These are phyloP conservation scores for Collybia sordida DNA, from an alignment of 768 basidiomycete species.

Conservation along the genomic window DNA sequence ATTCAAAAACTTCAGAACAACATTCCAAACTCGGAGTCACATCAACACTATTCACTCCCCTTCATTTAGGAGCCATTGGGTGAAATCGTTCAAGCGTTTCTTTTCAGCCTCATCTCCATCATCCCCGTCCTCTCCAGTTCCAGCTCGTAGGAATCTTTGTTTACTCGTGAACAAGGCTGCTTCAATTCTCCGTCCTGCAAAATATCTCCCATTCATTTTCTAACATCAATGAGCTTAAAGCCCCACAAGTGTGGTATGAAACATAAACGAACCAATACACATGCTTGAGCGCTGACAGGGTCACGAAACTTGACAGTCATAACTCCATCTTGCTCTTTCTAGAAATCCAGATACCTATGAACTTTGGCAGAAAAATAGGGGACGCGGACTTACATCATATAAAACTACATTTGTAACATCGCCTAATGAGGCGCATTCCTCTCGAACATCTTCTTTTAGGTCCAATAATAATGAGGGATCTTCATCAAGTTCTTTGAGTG, in stretches of 20 bases:
- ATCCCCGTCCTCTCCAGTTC: slow-evolving; percentile 63
- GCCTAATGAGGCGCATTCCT: slow-evolving; percentile 86
- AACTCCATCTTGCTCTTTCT: slow-evolving; percentile 92
- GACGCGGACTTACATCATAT: slow-evolving; percentile 74
- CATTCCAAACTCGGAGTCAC: not conserved
- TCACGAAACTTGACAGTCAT: slow-evolving; percentile 98
- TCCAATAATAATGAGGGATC: slow-evolving; percentile 86
- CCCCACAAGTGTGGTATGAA: not conserved
- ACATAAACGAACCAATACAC: slow-evolving; percentile 64
- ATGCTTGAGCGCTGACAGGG: slow-evolving; percentile 89
- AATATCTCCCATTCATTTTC: slow-evolving; percentile 96
- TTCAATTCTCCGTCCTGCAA: slow-evolving; percentile 79
- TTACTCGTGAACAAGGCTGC: slow-evolving; percentile 82
- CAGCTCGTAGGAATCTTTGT: slow-evolving; percentile 78
- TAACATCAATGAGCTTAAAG: slow-evolving; percentile 28
- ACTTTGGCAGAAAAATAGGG: not conserved
- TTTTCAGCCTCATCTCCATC: slow-evolving; percentile 77
- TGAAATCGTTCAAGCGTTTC: slow-evolving; percentile 85
- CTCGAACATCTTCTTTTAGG: slow-evolving; percentile 94
- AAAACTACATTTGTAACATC: slow-evolving; percentile 95
- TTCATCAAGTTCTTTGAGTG: slow-evolving; percentile 78
- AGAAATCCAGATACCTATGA: slow-evolving; percentile 7
- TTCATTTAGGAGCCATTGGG: slow-evolving; percentile 82
- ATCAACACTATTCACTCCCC: slow-evolving; percentile 56
- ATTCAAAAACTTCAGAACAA: not conserved